Evolutionary conservation across 2,329 filamentous ascomycete species (phyloP), one percentile per base, ranked within the genome.

Genomic region (Trichophyton verrucosum): DNA sequence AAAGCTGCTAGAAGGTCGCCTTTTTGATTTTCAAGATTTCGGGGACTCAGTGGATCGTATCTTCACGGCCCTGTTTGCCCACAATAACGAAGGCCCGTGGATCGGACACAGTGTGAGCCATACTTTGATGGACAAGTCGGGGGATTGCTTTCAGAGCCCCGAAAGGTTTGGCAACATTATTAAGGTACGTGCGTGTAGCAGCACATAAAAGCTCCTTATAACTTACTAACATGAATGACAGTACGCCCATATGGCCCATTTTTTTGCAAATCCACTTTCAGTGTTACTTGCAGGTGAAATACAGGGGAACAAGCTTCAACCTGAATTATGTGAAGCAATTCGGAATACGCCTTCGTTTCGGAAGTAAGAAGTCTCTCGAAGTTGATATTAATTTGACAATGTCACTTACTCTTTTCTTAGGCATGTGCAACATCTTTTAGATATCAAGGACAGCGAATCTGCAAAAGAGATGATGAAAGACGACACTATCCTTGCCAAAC

Each of bases 241-340:
- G 75, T 86, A 86, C 69, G 77, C 80, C 1, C 83, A 82, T 66
- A 85, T 86, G 83, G 81, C 81, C 7, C 81, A 83, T 65, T 85
- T 82, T 68, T 86, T 83, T 64, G 82, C 82, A 27, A 86, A 84
- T 66, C 77, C 80, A 5, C 69, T 84, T 1, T 79, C 79, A 38
- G 68, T 81, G 2, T 75, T 85, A 53, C 69, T 84, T n/a, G 68
- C 68, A 51, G 61, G 67, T 6, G 58, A 66, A 8, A 24, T 56
- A 17, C 44, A 63, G 7, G 65, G 69, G 1, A 57, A 72, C 1
- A 64, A 68, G 11, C 55, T 77, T 67, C 59, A 68, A 64, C 63
- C 62, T 5, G 76, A 79, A 46, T 74, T 81, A 17, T 79, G 80
- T 56, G 77, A 83, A 65, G 81, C 81, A 27, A 70, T 83, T 24